phyloP scores from a whole-genome alignment of 805 yeast genomes.

The Nadsonia fulvescens region DNA sequence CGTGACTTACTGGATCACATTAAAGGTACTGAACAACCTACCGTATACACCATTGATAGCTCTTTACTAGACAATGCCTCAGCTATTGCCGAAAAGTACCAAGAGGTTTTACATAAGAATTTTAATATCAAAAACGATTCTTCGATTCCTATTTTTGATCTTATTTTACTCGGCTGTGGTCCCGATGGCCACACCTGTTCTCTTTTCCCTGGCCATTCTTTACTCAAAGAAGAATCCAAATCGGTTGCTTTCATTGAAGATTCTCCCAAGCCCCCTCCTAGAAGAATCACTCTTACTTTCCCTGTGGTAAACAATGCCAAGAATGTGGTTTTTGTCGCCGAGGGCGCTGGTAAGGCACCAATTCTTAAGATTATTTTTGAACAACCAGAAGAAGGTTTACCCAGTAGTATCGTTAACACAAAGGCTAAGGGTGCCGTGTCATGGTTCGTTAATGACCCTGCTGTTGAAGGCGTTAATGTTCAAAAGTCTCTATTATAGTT shows the following conservation, averaged over 20 bases:
- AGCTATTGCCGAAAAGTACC: conserved; percentile 48
- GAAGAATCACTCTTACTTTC: conserved; percentile 78
- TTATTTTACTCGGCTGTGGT: conserved; percentile 74
- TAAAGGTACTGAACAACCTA: conserved; percentile 30
- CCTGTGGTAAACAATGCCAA: conserved; percentile 43
- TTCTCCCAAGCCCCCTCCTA: conserved; percentile 88
- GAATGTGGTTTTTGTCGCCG: conserved; percentile 65
- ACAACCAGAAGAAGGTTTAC: conserved; percentile 25
- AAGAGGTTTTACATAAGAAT: conserved; percentile 32
- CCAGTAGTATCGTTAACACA: conserved; percentile 59
- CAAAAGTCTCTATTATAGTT: conserved; percentile 3
- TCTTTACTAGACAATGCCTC: conserved; percentile 34
- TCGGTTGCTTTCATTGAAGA: conserved; percentile 51
- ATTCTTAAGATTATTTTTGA: conserved; percentile 54
- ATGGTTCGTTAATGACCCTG: conserved; percentile 79
- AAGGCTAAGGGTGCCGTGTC: conserved; percentile 33
- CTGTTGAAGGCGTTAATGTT: conserved; percentile 39
- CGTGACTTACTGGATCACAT: conserved; percentile 34
- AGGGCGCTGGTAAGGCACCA: conserved; percentile 69
- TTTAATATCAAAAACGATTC: conserved; percentile 26
- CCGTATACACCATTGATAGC: conserved; percentile 48
- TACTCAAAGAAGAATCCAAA: conserved; percentile 35
- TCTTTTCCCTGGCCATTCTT: conserved; percentile 66
- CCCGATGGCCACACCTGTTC: conserved; percentile 96
- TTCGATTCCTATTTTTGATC: conserved; percentile 26